These are phyloP conservation scores for Ascochyta lentis DNA, from an alignment of 2,329 filamentous ascomycete species.

Conservation along the genomic window DNA sequence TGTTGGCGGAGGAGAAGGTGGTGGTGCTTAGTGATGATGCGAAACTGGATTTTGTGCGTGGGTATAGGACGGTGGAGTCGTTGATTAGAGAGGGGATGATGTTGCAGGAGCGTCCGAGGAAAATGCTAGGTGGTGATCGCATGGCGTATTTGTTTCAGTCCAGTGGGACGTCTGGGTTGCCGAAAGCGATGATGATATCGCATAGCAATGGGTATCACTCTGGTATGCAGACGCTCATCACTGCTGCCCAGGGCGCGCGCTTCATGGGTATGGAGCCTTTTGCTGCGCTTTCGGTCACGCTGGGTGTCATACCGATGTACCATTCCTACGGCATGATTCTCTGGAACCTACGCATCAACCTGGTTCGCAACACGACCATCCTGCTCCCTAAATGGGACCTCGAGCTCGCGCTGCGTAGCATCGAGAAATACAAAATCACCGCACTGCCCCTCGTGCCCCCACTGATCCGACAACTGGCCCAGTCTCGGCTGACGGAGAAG, in stretches of 20 bases:
- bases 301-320: constrained; percentile 42
- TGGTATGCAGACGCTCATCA: constrained; percentile 36
- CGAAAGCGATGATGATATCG: constrained; percentile 45
- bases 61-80: constrained; percentile 33
- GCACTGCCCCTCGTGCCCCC: constrained; percentile 37
- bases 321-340: constrained; percentile 44
- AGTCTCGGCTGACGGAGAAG: constrained; percentile 33
- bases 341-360: constrained; percentile 39
- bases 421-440: constrained; percentile 37
- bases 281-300: constrained; percentile 14
- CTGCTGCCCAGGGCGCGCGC: constrained; percentile 28
- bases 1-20: constrained; percentile 32
- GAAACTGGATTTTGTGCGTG: constrained; percentile 23
- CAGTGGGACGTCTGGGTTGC: constrained; percentile 39
- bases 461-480: constrained; percentile 37
- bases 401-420: constrained; percentile 33
- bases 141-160: constrained; percentile 42
- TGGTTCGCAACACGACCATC: constrained; percentile 30
- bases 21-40: constrained; percentile 36
- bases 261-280: constrained; percentile 33
- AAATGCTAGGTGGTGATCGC: constrained; percentile 31
- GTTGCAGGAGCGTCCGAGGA: constrained; percentile 26
- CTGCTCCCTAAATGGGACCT: constrained; percentile 39
- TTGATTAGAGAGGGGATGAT: constrained; percentile 29
- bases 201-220: constrained; percentile 38